Evolutionary conservation across 2,329 filamentous ascomycete genomes (phyloP).

Genomic region (Ceratocystis smalleyi): DNA sequence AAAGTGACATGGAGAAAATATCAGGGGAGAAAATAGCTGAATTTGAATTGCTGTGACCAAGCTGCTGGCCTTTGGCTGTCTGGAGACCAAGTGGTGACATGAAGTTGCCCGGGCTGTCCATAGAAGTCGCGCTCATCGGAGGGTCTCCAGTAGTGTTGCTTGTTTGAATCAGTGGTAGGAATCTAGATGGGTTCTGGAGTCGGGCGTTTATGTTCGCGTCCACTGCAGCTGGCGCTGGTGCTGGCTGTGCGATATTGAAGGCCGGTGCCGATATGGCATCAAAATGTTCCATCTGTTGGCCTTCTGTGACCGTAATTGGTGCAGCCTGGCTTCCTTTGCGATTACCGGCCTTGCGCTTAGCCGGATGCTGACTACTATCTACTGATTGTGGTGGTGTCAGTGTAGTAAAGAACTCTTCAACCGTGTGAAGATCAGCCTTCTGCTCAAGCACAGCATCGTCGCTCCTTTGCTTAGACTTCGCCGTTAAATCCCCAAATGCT

Average conservation of each 20-base stretch:
- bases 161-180: slow-evolving; percentile 1
- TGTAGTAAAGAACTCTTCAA: slow-evolving; percentile 84
- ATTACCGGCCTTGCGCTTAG: slow-evolving; percentile 25
- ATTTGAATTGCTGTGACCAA: slow-evolving; percentile 14
- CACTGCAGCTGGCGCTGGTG: slow-evolving; percentile 16
- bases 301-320: neutral
- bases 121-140: slow-evolving; percentile 29
- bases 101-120: slow-evolving; percentile 17
- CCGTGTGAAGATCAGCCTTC: slow-evolving; percentile 77
- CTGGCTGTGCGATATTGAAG: slow-evolving; percentile 18
- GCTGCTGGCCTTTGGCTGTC: neutral
- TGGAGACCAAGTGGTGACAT: slow-evolving; percentile 9
- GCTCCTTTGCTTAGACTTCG: slow-evolving; percentile 56
- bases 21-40: slow-evolving; percentile 35
- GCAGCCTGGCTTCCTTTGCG: neutral
- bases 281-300: slow-evolving; percentile 1
- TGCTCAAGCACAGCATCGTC: slow-evolving; percentile 83
- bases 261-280: slow-evolving; percentile 16
- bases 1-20: slow-evolving; percentile 37
- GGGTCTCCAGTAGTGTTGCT: slow-evolving; percentile 22
- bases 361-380: slow-evolving; percentile 23
- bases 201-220: slow-evolving; percentile 19
- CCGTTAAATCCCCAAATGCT: slow-evolving; percentile 64
- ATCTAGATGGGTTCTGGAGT: neutral
- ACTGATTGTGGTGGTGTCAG: slow-evolving; percentile 48